These are phyloP conservation scores for California macrophylla DNA, from an alignment of 441 rosid genomes.

Conservation along the genomic window DNA sequence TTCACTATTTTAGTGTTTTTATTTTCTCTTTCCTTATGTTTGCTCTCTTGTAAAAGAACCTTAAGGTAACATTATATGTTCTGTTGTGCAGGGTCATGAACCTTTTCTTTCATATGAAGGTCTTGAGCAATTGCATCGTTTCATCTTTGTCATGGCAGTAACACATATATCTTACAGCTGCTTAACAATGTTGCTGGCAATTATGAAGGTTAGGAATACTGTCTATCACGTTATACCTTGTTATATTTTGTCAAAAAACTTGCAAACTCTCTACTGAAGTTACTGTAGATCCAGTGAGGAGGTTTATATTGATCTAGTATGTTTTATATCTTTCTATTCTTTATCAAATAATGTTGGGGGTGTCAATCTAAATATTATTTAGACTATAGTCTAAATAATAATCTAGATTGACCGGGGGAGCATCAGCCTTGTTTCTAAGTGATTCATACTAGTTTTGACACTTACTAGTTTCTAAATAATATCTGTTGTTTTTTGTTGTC, in stretches of 20 bases:
- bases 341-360: background rate
- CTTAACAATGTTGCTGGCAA: conserved; percentile 82
- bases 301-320: background rate
- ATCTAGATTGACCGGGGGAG: no score
- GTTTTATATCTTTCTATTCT: background rate
- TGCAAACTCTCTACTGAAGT: background rate
- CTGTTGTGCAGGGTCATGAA: conserved; percentile 52
- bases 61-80: conserved; percentile 11
- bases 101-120: conserved; percentile 85
- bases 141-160: conserved; percentile 91
- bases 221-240: background rate
- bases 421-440: background rate
- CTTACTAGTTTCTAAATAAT: no score
- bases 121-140: conserved; percentile 87
- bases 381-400: no score
- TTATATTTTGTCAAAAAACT: background rate
- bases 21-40: background rate
- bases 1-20: background rate
- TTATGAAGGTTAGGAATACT: conserved; percentile 53
- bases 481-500: no score
- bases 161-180: conserved; percentile 86
- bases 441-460: background rate
- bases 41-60: background rate
- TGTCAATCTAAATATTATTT: no score
- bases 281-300: conserved; percentile 6